These are phyloP conservation scores for Vigna nakashimae DNA, from an alignment of 306 rosid genomes.

Conservation along the genomic window DNA sequence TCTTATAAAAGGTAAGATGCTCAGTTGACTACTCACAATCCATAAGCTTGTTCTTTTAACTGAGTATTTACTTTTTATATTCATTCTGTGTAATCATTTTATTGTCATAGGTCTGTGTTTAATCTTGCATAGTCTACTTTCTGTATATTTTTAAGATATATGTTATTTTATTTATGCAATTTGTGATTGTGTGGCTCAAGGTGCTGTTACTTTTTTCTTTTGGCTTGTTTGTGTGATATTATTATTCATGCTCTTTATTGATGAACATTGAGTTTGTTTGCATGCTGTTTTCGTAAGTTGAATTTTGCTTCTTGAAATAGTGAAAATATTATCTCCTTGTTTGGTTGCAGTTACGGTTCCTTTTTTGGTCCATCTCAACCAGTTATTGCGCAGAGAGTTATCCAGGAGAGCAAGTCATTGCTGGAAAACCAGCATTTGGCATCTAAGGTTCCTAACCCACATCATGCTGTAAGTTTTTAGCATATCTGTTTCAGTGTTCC, in stretches of 20 bases:
- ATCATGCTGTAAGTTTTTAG: slow-evolving; percentile 55
- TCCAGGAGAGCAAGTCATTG: slow-evolving; percentile 88
- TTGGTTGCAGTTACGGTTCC: slow-evolving; percentile 76
- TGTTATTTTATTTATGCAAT: slow-evolving; percentile 5
- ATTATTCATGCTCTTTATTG: slow-evolving; percentile 13
- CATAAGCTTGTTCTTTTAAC: slow-evolving; percentile 19
- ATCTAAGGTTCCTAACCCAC: slow-evolving; percentile 51
- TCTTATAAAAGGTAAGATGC: slow-evolving; percentile 4
- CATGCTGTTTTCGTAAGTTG: slow-evolving; percentile 11
- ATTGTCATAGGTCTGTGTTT: slow-evolving; percentile 5
- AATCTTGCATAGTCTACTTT: slow-evolving; percentile 16
- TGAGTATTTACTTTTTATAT: slow-evolving; percentile 1
- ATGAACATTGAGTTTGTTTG: slow-evolving; percentile 4
- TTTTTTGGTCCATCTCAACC: slow-evolving; percentile 93
- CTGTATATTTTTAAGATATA: neutral
- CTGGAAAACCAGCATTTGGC: slow-evolving; percentile 76
- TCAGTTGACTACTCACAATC: neutral
- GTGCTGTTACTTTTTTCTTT: neutral
- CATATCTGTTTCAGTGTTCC: slow-evolving; percentile 27
- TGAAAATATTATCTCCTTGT: slow-evolving; percentile 27
- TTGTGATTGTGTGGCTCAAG: slow-evolving; percentile 13
- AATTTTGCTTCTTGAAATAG: slow-evolving; percentile 18
- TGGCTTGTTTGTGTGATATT: neutral
- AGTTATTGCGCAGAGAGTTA: slow-evolving; percentile 80
- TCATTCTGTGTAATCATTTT: neutral